Base-by-base conservation (phyloP, 2,329 filamentous ascomycete species). In the Diaporthe vaccinii region DNA sequence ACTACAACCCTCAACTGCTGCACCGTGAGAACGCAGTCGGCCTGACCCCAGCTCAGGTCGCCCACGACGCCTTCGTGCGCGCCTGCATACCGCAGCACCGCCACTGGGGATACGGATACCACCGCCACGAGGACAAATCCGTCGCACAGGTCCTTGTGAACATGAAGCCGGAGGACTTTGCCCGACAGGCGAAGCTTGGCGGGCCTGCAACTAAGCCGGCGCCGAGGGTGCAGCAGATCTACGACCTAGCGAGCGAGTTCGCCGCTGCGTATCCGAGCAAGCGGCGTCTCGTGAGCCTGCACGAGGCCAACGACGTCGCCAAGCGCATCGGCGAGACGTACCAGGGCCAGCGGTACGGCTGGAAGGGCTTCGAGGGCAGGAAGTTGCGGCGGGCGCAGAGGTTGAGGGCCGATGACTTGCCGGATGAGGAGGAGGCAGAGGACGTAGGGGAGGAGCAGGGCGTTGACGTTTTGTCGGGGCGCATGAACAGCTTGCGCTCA, bases 21-120 rank as follows among this genome's bases (percentile, higher is more conserved):
- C 88, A 90, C 78, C 89, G 92, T 31, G 95, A 97, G 81, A 96
- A 96, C 78, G 91, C 93, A 0, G 93, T 93, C 0, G 95, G 95
- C 2, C 88, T 90, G 22, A 97, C 94, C 0, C 93, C 94, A 0
- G 87, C 89, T 39, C 94, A 97, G 79, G 84, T 94, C 67, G 91
- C 92, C 0, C 85, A 90, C 69, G 91, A 93, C 71, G 82, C 83
- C 1, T 87, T 88, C 76, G 84, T 89, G 10, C 82, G 83, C 58
- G 82, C 87, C n/a, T 67, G 75, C 44, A 77, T 78, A 25, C 82
- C 80, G 12, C 41, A 77, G 1, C 36, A 73, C 10, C 28, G 78
- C 36, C 46, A 36, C 4, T 8, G 77, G 15, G 6, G 55, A 7
- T 1, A 5, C n/a, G 14, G 10, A 2, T 22, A 76, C 58, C 5